These are phyloP conservation scores for Linanthus parryae DNA, from an alignment of 148 eudicot genomes.

Conservation along the genomic window DNA sequence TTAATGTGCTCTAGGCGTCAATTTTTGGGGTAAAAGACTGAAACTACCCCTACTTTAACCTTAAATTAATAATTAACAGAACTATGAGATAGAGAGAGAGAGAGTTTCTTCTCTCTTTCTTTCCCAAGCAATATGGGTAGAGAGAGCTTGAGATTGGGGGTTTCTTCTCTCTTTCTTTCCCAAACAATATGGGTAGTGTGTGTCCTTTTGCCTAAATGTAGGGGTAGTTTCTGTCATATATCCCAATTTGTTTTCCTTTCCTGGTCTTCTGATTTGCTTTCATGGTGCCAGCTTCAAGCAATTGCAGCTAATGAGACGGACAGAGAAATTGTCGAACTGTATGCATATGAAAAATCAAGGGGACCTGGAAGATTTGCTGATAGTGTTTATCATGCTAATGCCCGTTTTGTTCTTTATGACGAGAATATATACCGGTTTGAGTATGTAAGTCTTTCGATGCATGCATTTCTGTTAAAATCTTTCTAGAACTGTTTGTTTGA, in stretches of 20 bases:
- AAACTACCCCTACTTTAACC: too few relatives aligned
- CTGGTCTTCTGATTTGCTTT: slow-evolving; percentile 9
- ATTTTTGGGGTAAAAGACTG: neutral
- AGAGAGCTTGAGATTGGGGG: too few relatives aligned
- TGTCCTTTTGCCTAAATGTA: slow-evolving; percentile 7
- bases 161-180: too few relatives aligned
- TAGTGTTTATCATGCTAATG: slow-evolving; percentile 63
- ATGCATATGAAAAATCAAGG: slow-evolving; percentile 82
- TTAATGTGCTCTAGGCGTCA: neutral
- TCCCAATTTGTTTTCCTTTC: neutral
- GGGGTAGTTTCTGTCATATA: neutral
- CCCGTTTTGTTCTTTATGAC: slow-evolving; percentile 68
- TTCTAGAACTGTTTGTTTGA: neutral
- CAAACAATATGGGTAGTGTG: too few relatives aligned
- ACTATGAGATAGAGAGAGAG: too few relatives aligned
- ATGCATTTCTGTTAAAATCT: neutral
- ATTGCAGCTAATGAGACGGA: slow-evolving; percentile 71
- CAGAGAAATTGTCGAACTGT: slow-evolving; percentile 66
- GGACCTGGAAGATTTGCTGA: slow-evolving; percentile 52
- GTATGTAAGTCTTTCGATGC: slow-evolving; percentile 49
- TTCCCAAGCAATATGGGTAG: too few relatives aligned
- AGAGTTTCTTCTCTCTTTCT: too few relatives aligned
- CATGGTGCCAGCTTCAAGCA: slow-evolving; percentile 58
- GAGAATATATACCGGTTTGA: slow-evolving; percentile 75
- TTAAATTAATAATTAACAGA: too few relatives aligned